Evolutionary conservation across 768 basidiomycete genomes (phyloP).

Genomic region (Leccinellum rugosiceps): DNA sequence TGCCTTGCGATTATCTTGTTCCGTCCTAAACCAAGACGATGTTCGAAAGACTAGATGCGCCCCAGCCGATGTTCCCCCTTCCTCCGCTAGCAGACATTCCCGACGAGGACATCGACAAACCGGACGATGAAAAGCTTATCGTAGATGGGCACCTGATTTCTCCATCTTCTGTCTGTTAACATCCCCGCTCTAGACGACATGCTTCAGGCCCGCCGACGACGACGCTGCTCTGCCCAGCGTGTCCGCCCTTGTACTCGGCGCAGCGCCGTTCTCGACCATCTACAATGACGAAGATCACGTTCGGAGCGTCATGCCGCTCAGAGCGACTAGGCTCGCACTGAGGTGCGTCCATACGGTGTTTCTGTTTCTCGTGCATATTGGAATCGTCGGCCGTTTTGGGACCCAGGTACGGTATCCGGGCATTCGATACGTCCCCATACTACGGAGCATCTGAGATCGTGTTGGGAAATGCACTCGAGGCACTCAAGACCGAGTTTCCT

Average conservation of each 20-base stretch:
- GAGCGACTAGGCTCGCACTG: constrained; percentile 70
- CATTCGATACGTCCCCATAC: constrained; percentile 80
- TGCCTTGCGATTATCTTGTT: too few species aligned
- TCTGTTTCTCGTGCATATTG: not conserved
- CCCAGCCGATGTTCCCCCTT: constrained; percentile 38
- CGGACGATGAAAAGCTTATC: constrained; percentile 31
- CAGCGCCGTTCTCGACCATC: constrained; percentile 61
- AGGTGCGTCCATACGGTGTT: constrained; percentile 46
- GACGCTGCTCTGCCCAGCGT: constrained; percentile 34
- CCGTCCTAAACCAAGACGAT: constrained; percentile 21
- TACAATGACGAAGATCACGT: constrained; percentile 66
- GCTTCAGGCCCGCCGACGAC: constrained; percentile 27
- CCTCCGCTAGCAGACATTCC: constrained; percentile 40
- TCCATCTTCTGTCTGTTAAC: constrained; percentile 6
- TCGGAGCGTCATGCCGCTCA: constrained; percentile 52
- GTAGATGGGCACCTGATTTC: constrained; percentile 26
- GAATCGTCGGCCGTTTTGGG: not conserved
- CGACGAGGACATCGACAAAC: constrained; percentile 40
- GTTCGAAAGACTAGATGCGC: constrained; percentile 41
- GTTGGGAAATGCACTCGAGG: constrained; percentile 60
- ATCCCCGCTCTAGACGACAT: constrained; percentile 22
- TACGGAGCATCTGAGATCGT: constrained; percentile 81
- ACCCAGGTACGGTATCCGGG: constrained; percentile 75
- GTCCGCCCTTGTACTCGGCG: constrained; percentile 64
- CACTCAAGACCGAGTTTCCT: constrained; percentile 66